Base-by-base conservation (phyloP, 306 rosid genomes). In the Astragalus glycyphyllos region DNA sequence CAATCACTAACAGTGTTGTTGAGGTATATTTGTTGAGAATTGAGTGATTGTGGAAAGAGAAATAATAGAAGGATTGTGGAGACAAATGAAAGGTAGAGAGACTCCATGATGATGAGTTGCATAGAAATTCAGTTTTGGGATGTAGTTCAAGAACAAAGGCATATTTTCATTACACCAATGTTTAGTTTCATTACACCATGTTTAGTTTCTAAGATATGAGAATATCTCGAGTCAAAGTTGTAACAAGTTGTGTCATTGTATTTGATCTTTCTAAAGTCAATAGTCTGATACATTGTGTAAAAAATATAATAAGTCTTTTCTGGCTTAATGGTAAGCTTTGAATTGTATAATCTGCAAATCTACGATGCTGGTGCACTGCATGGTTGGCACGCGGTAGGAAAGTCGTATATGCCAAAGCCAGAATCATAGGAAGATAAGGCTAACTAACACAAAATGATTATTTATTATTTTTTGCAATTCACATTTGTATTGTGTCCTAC, bases 1-100 rank as follows among this genome's bases (percentile, higher is more conserved):
- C 89, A 85, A 35, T 79, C 50, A 48, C 66, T 58, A 23, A 56
- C 63, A 4, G 80, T 76, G 56, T 0, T 9, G 32, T 81, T 85
- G 1, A 81, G 69, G 59, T 83, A 83, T 35, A 46, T 17, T 74
- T 87, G 90, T 77, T 87, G 92, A 53, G 68, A 45, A 5, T 68
- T 15, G 13, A 77, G 11, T 61, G 79, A 51, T 4, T 57, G 53
- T 74, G 50, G 74, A 23, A 77, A 68, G 5, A 78, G 29, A 31
- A 23, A 68, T 8, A 78, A 44, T 13, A 75, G 44, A 50, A 77
- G 7, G 37, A 61, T 35, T 14, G 71, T 56, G 35, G 5, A 58
- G 66, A 84, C 46, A 71, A 75, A 7, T 42, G 6, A 20, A 14
- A 73, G 35, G 46, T n/a, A 15, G 9, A 56, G 41, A 14, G 48